phyloP scores from a whole-genome alignment of 805 yeast genomes.

The Kazachstania taianensis region DNA sequence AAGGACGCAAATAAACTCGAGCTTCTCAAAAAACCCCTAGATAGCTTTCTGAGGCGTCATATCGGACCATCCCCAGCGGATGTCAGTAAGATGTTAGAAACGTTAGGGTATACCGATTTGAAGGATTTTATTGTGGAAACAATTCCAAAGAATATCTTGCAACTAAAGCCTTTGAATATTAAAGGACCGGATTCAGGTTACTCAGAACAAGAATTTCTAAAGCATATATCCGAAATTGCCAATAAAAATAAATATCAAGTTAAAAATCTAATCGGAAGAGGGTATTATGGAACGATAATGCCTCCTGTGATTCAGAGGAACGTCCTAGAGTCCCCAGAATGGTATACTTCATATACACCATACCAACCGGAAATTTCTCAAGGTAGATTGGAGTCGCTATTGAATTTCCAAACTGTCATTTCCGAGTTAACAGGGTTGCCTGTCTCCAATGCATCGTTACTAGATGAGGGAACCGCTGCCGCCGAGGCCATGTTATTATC shows the following conservation, averaged over 20 bases:
- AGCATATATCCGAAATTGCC: slow-evolving; percentile 59
- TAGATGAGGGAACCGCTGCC: slow-evolving; percentile 96
- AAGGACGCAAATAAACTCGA: too few relatives aligned
- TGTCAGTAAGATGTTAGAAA: slow-evolving; percentile 52
- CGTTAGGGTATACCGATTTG: slow-evolving; percentile 56
- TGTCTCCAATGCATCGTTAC: slow-evolving; percentile 87
- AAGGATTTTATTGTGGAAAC: slow-evolving; percentile 62
- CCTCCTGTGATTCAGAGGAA: slow-evolving; percentile 94
- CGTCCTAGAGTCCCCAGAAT: slow-evolving; percentile 84
- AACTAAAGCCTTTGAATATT: slow-evolving; percentile 56
- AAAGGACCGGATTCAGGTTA: slow-evolving; percentile 58
- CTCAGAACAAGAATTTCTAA: slow-evolving; percentile 72
- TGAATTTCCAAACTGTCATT: slow-evolving; percentile 89
- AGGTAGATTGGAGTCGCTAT: slow-evolving; percentile 82
- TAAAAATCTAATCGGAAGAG: slow-evolving; percentile 81
- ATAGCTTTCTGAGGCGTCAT: slow-evolving; percentile 84
- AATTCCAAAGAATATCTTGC: slow-evolving; percentile 67
- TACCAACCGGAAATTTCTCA: slow-evolving; percentile 98
- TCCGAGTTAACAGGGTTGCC: slow-evolving; percentile 87
- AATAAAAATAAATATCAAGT: slow-evolving; percentile 55
- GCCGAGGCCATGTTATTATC: slow-evolving; percentile 93
- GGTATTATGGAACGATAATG: slow-evolving; percentile 80
- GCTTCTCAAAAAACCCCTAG: slow-evolving; percentile 36
- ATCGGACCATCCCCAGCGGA: slow-evolving; percentile 68
- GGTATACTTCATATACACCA: slow-evolving; percentile 98